Conservation (phyloP, 2,329 filamentous ascomycete genomes). For the Exophiala alcalophila region DNA sequence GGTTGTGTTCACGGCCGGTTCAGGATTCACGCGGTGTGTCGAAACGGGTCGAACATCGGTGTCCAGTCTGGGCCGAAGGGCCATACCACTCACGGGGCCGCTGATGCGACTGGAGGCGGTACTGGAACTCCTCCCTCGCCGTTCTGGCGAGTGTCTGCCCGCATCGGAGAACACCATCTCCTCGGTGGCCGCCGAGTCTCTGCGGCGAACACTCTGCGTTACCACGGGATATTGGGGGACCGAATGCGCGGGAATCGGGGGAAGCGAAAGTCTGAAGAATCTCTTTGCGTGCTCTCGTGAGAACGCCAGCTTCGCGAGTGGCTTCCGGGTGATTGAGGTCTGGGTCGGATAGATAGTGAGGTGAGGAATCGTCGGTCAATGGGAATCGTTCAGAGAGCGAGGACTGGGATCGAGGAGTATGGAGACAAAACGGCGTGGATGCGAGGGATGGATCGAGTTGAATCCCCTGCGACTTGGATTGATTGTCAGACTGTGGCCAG, state of each 20-base stretch:
- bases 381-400: too few relatives aligned
- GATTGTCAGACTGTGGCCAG: too few relatives aligned
- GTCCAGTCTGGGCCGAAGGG: conserved; percentile 31
- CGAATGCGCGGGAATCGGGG: conserved; percentile 31
- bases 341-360: too few relatives aligned
- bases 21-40: conserved; percentile 22
- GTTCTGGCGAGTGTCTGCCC: conserved; percentile 24
- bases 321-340: not conserved
- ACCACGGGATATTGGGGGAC: conserved; percentile 32
- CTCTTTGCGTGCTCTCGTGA: conserved; percentile 48
- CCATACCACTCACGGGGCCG: conserved; percentile 30
- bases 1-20: conserved; percentile 35
- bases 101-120: too few relatives aligned
- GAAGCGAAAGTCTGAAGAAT: conserved; percentile 42
- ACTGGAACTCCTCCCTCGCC: conserved; percentile 26
- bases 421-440: too few relatives aligned
- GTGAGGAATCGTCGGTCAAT: too few relatives aligned
- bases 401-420: too few relatives aligned
- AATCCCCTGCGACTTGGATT: conserved; percentile 1
- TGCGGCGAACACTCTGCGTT: conserved; percentile 38
- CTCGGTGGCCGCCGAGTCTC: conserved; percentile 33
- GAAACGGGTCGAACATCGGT: conserved; percentile 28
- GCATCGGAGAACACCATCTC: conserved; percentile 33
- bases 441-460: too few relatives aligned
- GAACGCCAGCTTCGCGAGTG: conserved; percentile 41